These are phyloP conservation scores for Musa schizocarpa DNA, from an alignment of 176 grass and related monocot species.

Conservation along the genomic window DNA sequence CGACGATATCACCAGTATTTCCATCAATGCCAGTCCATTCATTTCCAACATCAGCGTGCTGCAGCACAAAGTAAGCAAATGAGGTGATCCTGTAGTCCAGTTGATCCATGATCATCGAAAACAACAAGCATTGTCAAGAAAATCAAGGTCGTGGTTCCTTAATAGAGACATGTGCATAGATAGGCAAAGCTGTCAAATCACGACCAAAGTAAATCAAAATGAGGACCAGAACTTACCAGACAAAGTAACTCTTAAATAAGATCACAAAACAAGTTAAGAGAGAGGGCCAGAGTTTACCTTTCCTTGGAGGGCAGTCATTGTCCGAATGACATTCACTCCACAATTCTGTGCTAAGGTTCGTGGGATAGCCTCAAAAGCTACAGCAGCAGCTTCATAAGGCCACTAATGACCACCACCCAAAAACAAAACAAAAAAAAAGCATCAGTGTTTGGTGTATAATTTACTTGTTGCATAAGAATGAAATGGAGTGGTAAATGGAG, in stretches of 20 bases:
- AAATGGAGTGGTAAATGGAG: not conserved
- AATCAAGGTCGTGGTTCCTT: too few species aligned
- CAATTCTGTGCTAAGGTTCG: conserved; percentile 95
- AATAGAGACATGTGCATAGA: too few species aligned
- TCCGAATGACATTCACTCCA: conserved; percentile 90
- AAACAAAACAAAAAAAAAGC: conserved; percentile 12
- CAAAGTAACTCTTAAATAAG: too few species aligned
- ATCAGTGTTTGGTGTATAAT: not conserved
- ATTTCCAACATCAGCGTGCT: conserved; percentile 95
- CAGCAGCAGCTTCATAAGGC: conserved; percentile 98
- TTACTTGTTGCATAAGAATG: not conserved
- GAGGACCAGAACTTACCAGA: too few species aligned
- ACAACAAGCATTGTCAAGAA: not conserved
- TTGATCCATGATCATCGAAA: not conserved
- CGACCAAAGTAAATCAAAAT: too few species aligned
- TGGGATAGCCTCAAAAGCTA: conserved; percentile 96
- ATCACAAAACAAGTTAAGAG: not conserved
- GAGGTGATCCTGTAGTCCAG: too few species aligned
- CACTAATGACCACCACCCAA: conserved; percentile 57
- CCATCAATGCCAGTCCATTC: conserved; percentile 93
- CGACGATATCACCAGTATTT: conserved; percentile 61
- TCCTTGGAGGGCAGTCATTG: conserved; percentile 95
- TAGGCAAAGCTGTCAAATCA: too few species aligned
- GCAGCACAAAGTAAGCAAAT: not conserved
- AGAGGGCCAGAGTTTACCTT: conserved; percentile 37